Conservation (phyloP, 257 asterid species). For the Agastache rugosa region DNA sequence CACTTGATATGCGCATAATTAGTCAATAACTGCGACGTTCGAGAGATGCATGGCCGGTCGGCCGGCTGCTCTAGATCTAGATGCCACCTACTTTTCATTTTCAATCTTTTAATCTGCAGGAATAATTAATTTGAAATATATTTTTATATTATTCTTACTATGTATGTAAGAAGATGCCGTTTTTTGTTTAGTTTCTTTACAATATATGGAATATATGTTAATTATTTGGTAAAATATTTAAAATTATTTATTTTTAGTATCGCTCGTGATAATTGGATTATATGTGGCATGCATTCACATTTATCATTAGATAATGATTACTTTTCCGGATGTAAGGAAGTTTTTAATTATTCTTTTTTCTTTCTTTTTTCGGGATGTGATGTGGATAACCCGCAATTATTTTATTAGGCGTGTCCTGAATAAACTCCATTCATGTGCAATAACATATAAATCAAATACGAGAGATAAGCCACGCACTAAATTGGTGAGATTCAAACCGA, state of each 20-base stretch:
- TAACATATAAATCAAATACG: no score
- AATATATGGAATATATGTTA: background rate
- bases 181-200: background rate
- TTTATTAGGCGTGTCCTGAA: no score
- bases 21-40: background rate
- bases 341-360: no score
- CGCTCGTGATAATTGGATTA: background rate
- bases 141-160: no score
- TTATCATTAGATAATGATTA: no score
- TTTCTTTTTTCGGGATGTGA: no score
- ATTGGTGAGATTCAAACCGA: no score
- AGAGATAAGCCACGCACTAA: no score
- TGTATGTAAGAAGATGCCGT: background rate
- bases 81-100: background rate
- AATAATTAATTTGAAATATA: no score
- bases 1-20: background rate
- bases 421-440: no score
- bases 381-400: no score
- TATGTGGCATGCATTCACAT: background rate
- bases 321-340: no score
- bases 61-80: slow-evolving; percentile 8
- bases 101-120: background rate
- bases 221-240: background rate
- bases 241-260: background rate
- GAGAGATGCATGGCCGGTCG: slow-evolving; percentile 24